A percentile compares a stretch with the other conserved stretches of the same genome.
These are phyloP conservation scores for Bacidia gigantensis DNA, from an alignment of 495 filamentous ascomycete genomes.

Conservation along the genomic window DNA sequence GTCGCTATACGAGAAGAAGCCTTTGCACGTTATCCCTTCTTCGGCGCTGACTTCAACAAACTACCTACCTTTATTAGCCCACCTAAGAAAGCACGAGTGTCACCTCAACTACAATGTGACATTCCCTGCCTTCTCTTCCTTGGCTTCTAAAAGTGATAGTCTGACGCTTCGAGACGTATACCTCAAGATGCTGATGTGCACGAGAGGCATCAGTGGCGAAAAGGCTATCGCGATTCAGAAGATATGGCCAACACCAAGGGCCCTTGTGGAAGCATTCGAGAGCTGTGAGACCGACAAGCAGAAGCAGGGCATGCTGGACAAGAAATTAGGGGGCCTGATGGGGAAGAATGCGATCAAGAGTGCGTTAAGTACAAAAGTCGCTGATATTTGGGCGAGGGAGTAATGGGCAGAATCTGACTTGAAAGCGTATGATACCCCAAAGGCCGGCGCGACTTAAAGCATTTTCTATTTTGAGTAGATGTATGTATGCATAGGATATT, in stretches of 20 bases:
- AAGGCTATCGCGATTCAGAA: slow-evolving; percentile 72
- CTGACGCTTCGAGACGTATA: slow-evolving; percentile 63
- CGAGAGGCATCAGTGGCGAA: slow-evolving; percentile 60
- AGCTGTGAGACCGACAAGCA: slow-evolving; percentile 28
- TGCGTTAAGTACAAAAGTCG: slow-evolving; percentile 51
- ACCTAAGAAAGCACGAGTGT: slow-evolving; percentile 33
- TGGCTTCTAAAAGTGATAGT: slow-evolving; percentile 61
- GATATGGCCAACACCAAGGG: slow-evolving; percentile 56
- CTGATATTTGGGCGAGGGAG: slow-evolving; percentile 52
- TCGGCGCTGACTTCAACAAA: slow-evolving; percentile 51
- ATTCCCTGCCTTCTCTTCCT: slow-evolving; percentile 54
- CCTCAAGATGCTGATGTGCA: slow-evolving; percentile 83
- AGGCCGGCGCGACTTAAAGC: neutral
- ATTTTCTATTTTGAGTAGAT: neutral
- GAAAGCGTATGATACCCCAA: neutral
- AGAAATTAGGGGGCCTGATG: slow-evolving; percentile 39
- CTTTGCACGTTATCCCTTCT: slow-evolving; percentile 47
- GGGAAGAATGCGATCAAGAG: slow-evolving; percentile 56
- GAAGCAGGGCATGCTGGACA: slow-evolving; percentile 36
- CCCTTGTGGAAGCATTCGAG: slow-evolving; percentile 55
- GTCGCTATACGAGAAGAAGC: slow-evolving; percentile 42
- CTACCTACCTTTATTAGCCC: slow-evolving; percentile 50
- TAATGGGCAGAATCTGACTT: neutral
- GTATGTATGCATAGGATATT: neutral
- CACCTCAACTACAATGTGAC: slow-evolving; percentile 49